Percentiles rank a stretch among this genome's conserved stretches.
Evolutionary conservation across 139 green algal species (phyloP).

Genomic region (Edaphochlamys debaryana): DNA sequence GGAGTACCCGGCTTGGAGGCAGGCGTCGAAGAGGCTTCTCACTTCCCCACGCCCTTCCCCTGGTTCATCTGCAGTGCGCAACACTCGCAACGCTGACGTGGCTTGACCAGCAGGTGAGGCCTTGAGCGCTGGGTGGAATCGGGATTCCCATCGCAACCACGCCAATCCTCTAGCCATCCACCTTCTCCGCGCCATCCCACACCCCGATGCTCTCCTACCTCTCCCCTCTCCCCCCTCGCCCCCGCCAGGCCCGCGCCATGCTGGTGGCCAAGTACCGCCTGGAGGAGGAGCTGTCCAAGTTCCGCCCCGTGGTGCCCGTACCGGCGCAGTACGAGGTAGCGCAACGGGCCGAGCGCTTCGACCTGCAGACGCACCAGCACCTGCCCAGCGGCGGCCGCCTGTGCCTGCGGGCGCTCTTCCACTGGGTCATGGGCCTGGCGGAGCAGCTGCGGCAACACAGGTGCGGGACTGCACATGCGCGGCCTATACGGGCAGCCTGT

Average conservation of each 20-base stretch:
- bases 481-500: too few relatives aligned
- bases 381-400: slow-evolving; percentile 24
- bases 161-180: too few relatives aligned
- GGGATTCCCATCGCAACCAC: too few relatives aligned
- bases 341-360: slow-evolving; percentile 1
- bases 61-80: background rate
- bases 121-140: background rate
- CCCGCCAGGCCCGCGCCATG: slow-evolving; percentile 12
- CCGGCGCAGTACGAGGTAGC: background rate
- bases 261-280: slow-evolving; percentile 21
- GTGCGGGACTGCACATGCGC: too few relatives aligned
- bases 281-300: slow-evolving; percentile 22
- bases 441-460: slow-evolving; percentile 14
- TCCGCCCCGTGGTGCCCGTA: slow-evolving; percentile 29
- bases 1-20: too few relatives aligned
- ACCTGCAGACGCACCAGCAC: slow-evolving; percentile 26
- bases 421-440: background rate
- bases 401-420: slow-evolving; percentile 29
- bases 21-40: too few relatives aligned
- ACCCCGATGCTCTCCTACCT: too few relatives aligned
- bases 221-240: too few relatives aligned
- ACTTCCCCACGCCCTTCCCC: too few relatives aligned
- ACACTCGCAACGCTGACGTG: slow-evolving; percentile 30
- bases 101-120: slow-evolving; percentile 39
- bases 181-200: too few relatives aligned